Percentiles rank a stretch among this genome's conserved stretches.
Evolutionary conservation across 768 basidiomycete species (phyloP).

Genomic region (Tylopilus felleus): DNA sequence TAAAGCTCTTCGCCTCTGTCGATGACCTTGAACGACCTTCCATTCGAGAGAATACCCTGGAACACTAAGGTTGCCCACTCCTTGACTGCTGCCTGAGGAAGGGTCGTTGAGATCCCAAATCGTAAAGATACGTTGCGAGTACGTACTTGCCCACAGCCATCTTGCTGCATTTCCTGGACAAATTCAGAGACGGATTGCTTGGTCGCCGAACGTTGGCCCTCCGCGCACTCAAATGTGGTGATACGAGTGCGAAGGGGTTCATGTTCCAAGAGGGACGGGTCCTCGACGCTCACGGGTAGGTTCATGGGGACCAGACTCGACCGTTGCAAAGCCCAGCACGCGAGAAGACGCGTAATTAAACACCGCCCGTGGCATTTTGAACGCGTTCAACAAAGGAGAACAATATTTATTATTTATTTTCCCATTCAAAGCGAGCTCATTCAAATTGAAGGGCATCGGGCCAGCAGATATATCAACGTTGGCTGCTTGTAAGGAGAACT

Average conservation of each 20-base stretch:
- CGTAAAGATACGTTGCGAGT: background rate
- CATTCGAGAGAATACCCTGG: background rate
- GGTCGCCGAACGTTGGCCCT: background rate
- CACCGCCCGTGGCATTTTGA: background rate
- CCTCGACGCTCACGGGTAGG: conserved; percentile 12
- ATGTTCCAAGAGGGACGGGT: conserved; percentile 19
- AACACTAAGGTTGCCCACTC: conserved; percentile 18
- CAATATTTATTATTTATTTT: background rate
- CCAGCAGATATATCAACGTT: background rate
- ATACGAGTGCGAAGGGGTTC: conserved; percentile 18
- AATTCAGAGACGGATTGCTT: background rate
- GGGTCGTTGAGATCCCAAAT: background rate
- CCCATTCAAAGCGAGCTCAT: background rate
- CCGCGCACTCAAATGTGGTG: background rate
- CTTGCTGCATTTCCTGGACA: conserved; percentile 10
- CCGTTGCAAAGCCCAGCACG: background rate
- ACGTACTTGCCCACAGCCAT: conserved; percentile 19
- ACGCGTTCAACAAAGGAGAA: background rate
- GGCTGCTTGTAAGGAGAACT: conserved; percentile 2
- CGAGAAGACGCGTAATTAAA: background rate
- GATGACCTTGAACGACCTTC: background rate
- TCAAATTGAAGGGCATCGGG: too few species aligned
- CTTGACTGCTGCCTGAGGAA: conserved; percentile 12
- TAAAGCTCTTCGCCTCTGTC: conserved; percentile 14
- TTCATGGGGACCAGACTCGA: conserved; percentile 12